Base-by-base conservation (phyloP, 306 rosid genomes). In the Rosa chinensis region DNA sequence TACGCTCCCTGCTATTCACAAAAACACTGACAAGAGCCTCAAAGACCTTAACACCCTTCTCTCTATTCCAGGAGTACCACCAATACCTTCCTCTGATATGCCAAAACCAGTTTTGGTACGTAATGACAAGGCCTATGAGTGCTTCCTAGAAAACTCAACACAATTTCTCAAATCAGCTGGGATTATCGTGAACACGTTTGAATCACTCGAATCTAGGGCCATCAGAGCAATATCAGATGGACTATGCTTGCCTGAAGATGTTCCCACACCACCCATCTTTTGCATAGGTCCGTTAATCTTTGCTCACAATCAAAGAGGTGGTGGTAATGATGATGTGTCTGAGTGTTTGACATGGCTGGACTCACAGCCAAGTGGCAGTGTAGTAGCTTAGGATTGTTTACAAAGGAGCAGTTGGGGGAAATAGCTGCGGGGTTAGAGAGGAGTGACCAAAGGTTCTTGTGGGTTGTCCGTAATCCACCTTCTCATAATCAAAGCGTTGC, bases 401-500 rank as follows among this genome's bases (percentile, higher is more conserved):
- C 89, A 0, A 71, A 6, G 35, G 55, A 35, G 4, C 92, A 89
- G 23, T 16, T 91, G 69, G 74, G 32, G 59, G 93, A 89, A 42
- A 86, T 86, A 7, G 92, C 97, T 0, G 3, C 58, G 43, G 97
- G 92, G 43, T 82, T 91, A 73, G 97, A 91, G 84, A 83, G 49
- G n/a, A 89, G 88, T 2, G 84, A 79, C 23, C 86, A 80, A n/a
- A 78, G 88, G 45, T 91, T 89, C 66, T n/a, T 91, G 74, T 88
- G 97, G 97, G 85, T 89, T 25, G 83, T 88, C 17, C 82, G 91
- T 35, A 67, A 71, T 23, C 88, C 89, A 49, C 85, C 82, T 0
- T 18, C 69, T 1, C 28, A 55, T 4, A 49, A 71, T 39, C 42
- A 63, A 6, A 77, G 39, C 8, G 32, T 79, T 6, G 81, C 63